Conservation (phyloP, 352 stramenopile genomes). For the Phytophthora pseudosyringae region DNA sequence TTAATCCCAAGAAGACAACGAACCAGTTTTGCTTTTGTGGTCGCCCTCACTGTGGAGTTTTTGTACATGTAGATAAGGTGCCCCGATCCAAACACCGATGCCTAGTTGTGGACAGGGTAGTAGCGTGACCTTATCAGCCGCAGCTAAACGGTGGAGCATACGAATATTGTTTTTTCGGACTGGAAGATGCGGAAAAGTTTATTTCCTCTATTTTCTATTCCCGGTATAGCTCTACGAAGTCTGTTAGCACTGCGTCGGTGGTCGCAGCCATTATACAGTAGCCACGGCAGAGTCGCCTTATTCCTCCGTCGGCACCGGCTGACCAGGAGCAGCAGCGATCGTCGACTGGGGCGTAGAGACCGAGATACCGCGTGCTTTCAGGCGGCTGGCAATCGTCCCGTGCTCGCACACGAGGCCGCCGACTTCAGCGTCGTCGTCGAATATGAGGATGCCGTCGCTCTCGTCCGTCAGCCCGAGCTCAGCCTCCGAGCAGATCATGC, state of each 20-base stretch:
- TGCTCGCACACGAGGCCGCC: slow-evolving; percentile 60
- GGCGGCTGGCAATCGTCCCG: slow-evolving; percentile 40
- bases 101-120: too few species aligned
- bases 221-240: slow-evolving; percentile 16
- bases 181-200: too few species aligned
- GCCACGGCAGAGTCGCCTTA: slow-evolving; percentile 1
- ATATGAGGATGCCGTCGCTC: slow-evolving; percentile 76
- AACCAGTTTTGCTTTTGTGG: slow-evolving; percentile 34
- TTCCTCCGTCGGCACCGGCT: slow-evolving; percentile 10
- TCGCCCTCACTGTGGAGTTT: too few species aligned
- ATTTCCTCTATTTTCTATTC: background rate
- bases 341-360: slow-evolving; percentile 12
- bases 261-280: background rate
- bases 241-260: background rate
- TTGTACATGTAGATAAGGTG: too few species aligned
- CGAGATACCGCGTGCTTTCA: slow-evolving; percentile 32
- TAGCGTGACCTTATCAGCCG: too few species aligned
- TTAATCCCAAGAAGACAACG: slow-evolving; percentile 36
- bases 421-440: slow-evolving; percentile 60
- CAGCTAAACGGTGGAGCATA: too few species aligned
- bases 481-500: slow-evolving; percentile 86
- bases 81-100: too few species aligned
- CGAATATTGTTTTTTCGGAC: too few species aligned
- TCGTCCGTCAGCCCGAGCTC: slow-evolving; percentile 67
- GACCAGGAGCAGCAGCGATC: slow-evolving; percentile 5